phyloP scores from a whole-genome alignment of 306 rosid species.

The Oxytropis ochrocephala region DNA sequence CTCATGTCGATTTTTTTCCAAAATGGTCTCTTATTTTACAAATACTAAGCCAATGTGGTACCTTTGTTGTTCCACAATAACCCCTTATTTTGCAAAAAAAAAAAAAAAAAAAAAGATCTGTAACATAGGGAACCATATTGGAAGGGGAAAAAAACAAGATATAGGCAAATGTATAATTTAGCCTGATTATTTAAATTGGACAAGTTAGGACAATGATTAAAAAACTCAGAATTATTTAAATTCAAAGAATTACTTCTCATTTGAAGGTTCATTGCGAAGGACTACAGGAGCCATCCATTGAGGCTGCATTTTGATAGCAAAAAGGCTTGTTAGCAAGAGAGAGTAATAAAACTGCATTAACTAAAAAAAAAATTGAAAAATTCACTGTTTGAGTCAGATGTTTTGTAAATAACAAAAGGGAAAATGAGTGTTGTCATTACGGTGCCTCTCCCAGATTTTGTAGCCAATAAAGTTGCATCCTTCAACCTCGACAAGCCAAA shows the following conservation, averaged over 20 bases:
- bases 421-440: constrained; percentile 34
- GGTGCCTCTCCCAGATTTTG: constrained; percentile 72
- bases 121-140: too few species aligned
- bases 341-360: background rate
- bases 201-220: background rate
- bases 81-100: too few species aligned
- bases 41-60: too few species aligned
- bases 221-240: background rate
- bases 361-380: background rate
- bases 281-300: constrained; percentile 89
- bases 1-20: too few species aligned
- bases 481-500: constrained; percentile 70
- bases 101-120: too few species aligned
- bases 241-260: constrained; percentile 55
- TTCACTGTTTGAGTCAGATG: background rate
- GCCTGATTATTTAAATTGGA: background rate
- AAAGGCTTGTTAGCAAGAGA: constrained; percentile 7
- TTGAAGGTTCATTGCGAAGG: constrained; percentile 69
- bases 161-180: too few species aligned
- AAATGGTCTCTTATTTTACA: too few species aligned
- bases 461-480: constrained; percentile 51
- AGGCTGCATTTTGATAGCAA: constrained; percentile 47
- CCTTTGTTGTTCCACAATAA: too few species aligned
- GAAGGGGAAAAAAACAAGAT: too few species aligned
- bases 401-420: background rate